phyloP scores from a whole-genome alignment of 2,329 filamentous ascomycete genomes.

The Ceratocystiopsis minuta region DNA sequence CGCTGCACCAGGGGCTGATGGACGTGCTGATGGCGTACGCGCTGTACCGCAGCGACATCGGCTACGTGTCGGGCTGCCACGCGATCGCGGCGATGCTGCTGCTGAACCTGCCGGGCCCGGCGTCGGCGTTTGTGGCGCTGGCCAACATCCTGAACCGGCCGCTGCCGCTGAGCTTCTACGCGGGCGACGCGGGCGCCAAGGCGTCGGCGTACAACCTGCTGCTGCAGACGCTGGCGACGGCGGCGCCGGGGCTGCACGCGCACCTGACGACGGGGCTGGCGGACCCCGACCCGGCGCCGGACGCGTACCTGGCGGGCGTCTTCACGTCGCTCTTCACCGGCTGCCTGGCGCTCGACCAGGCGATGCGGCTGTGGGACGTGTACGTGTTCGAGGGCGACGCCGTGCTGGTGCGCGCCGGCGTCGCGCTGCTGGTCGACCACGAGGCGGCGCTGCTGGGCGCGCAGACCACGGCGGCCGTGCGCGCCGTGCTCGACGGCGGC shows the following conservation, averaged over 20 bases:
- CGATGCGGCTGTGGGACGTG: constrained; percentile 60
- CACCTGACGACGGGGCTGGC: constrained; percentile 37
- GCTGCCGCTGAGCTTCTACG: constrained; percentile 57
- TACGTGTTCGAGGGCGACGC: constrained; percentile 69
- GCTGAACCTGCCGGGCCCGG: constrained; percentile 47
- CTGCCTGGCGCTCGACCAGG: constrained; percentile 46
- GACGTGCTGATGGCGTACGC: constrained; percentile 63
- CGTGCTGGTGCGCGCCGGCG: constrained; percentile 50
- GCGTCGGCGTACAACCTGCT: constrained; percentile 51
- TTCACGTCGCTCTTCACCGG: constrained; percentile 49
- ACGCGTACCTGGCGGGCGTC: constrained; percentile 38
- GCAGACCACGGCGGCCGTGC: constrained; percentile 26
- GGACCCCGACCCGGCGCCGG: constrained; percentile 21
- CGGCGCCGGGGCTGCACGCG: constrained; percentile 42
- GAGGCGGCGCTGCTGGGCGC: constrained; percentile 34
- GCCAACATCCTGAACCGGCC: constrained; percentile 65
- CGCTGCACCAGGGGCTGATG: constrained; percentile 47
- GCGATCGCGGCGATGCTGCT: constrained; percentile 54
- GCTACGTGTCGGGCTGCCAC: constrained; percentile 50
- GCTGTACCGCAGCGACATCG: constrained; percentile 68
- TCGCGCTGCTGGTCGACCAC: constrained; percentile 42
- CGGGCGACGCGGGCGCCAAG: constrained; percentile 50
- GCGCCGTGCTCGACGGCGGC: constrained; percentile 15
- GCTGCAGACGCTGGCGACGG: constrained; percentile 45
- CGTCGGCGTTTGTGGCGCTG: constrained; percentile 50